Percentiles rank a stretch among this genome's conserved stretches.
These are phyloP conservation scores for Liquidambar formosana DNA, from an alignment of 164 flowering plant species.

Conservation along the genomic window DNA sequence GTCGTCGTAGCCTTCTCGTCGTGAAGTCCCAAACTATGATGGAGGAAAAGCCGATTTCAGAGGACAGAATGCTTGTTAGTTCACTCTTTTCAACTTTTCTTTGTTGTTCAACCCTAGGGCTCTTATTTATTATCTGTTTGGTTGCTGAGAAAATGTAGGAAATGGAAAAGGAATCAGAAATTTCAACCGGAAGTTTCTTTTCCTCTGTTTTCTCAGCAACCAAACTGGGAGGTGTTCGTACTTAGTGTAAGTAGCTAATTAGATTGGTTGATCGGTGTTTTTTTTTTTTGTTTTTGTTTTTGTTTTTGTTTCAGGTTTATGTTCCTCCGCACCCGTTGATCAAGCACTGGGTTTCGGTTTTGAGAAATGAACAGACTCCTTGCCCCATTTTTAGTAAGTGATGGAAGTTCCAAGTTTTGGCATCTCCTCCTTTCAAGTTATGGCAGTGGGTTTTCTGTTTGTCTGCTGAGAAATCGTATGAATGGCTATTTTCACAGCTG, in stretches of 20 bases:
- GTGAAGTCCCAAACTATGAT: conserved; percentile 41
- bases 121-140: neutral
- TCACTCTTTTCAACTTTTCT: neutral
- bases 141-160: conserved; percentile 1
- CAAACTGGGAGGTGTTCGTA: too few species aligned
- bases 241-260: neutral
- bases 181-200: too few species aligned
- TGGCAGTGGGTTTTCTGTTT: too few species aligned
- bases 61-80: conserved; percentile 57
- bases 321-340: conserved; percentile 97
- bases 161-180: too few species aligned
- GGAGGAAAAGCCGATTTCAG: conserved; percentile 33
- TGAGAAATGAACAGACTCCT: conserved; percentile 92
- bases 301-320: conserved; percentile 80
- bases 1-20: conserved; percentile 17
- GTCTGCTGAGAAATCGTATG: too few species aligned
- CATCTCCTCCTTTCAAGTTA: too few species aligned
- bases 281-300: too few species aligned
- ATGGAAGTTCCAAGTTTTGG: too few species aligned
- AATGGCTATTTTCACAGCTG: too few species aligned
- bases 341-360: conserved; percentile 96
- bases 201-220: neutral
- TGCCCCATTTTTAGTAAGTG: conserved; percentile 78
- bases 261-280: neutral
- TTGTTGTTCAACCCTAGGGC: neutral